Percentiles rank a stretch among this genome's conserved stretches.
Evolutionary conservation across 768 basidiomycete genomes (phyloP).

Genomic region (Dendrothele bispora): DNA sequence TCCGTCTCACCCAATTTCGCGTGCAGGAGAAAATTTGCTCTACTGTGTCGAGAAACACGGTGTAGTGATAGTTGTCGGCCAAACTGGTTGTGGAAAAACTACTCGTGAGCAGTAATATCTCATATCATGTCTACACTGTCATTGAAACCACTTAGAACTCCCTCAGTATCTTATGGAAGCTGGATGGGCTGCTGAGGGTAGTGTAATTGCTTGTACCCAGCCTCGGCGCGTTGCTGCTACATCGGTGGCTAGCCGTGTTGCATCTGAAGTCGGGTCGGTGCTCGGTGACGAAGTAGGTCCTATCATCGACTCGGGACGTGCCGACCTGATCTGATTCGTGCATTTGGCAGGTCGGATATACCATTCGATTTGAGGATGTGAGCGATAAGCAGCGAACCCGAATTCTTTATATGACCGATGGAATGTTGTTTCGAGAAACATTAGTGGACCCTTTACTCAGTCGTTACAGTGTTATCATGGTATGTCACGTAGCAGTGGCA

Average conservation of each 20-base stretch:
- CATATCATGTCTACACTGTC: slow-evolving; percentile 7
- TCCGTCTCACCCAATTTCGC: neutral
- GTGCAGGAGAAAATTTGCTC: slow-evolving; percentile 78
- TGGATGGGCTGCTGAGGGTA: slow-evolving; percentile 86
- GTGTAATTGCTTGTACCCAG: slow-evolving; percentile 90
- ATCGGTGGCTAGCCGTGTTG: slow-evolving; percentile 88
- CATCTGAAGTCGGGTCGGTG: slow-evolving; percentile 85
- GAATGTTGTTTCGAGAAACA: slow-evolving; percentile 95
- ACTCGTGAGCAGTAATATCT: slow-evolving; percentile 80
- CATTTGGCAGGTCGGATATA: slow-evolving; percentile 95
- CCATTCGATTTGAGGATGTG: slow-evolving; percentile 95
- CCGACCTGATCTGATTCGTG: too few relatives aligned
- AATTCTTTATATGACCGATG: slow-evolving; percentile 96
- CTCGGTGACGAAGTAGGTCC: slow-evolving; percentile 81
- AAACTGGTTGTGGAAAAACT: slow-evolving; percentile 97
- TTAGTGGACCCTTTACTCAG: slow-evolving; percentile 90
- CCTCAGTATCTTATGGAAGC: slow-evolving; percentile 94
- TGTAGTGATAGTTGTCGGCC: slow-evolving; percentile 86
- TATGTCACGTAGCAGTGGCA: slow-evolving; percentile 28
- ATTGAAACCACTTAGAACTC: slow-evolving; percentile 59
- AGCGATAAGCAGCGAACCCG: slow-evolving; percentile 82
- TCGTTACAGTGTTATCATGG: slow-evolving; percentile 96
- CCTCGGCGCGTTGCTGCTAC: slow-evolving; percentile 94
- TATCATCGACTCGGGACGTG: too few relatives aligned
- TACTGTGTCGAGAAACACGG: slow-evolving; percentile 83